Percentiles rank a stretch among this genome's conserved stretches.
These are phyloP conservation scores for Penicillium salamii DNA, from an alignment of 495 filamentous ascomycete species.

Conservation along the genomic window DNA sequence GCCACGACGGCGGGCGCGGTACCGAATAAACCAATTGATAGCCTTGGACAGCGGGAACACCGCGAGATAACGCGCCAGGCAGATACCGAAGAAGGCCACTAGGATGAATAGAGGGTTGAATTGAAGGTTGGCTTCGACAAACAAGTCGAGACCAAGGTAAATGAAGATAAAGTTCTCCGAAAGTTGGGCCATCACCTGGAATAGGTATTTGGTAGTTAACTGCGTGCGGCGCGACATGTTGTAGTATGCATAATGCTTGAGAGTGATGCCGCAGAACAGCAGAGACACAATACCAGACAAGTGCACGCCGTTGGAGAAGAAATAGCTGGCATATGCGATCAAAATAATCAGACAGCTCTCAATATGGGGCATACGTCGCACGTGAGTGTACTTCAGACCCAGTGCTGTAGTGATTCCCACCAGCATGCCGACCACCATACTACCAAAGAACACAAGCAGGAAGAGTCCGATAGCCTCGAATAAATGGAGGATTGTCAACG, in stretches of 20 bases:
- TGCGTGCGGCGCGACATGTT: slow-evolving; percentile 99
- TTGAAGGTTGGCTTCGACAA: slow-evolving; percentile 80
- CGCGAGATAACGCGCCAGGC: slow-evolving; percentile 83
- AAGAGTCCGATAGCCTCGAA: slow-evolving; percentile 93
- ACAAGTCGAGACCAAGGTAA: slow-evolving; percentile 90
- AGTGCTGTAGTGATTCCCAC: slow-evolving; percentile 86
- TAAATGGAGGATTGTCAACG: slow-evolving; percentile 68
- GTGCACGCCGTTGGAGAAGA: slow-evolving; percentile 89
- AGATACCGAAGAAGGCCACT: slow-evolving; percentile 86
- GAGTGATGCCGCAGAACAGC: slow-evolving; percentile 94
- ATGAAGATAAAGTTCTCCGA: slow-evolving; percentile 99
- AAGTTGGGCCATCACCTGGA: slow-evolving; percentile 89
- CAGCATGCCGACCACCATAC: slow-evolving; percentile 79
- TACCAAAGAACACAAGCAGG: slow-evolving; percentile 93
- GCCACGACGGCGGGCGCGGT: slow-evolving; percentile 77
- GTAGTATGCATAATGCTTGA: slow-evolving; percentile 99
- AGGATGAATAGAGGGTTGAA: slow-evolving; percentile 97
- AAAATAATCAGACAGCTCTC: slow-evolving; percentile 93
- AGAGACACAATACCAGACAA: slow-evolving; percentile 97
- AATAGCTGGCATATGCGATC: slow-evolving; percentile 94
- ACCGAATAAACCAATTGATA: slow-evolving; percentile 93
- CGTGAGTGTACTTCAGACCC: slow-evolving; percentile 86
- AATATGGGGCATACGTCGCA: slow-evolving; percentile 89
- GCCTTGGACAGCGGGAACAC: slow-evolving; percentile 88
- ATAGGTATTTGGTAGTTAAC: slow-evolving; percentile 96